phyloP scores from a whole-genome alignment of 768 basidiomycete species.

The Boletus fagicola region DNA sequence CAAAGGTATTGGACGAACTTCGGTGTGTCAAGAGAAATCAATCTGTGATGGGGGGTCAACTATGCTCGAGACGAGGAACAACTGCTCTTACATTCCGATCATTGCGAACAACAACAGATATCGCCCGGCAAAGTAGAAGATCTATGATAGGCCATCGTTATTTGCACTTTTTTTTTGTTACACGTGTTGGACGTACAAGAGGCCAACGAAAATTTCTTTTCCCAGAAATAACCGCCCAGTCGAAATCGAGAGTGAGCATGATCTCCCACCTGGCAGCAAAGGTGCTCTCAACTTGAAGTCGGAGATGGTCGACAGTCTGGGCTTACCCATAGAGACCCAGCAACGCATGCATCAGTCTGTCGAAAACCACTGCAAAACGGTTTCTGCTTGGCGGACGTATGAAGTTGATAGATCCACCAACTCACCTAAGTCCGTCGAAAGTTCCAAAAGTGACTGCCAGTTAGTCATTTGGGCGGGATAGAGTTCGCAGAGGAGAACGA shows the following conservation, averaged over 20 bases:
- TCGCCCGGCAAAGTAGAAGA: conserved; percentile 46
- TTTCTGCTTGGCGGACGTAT: neutral
- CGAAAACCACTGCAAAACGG: conserved; percentile 35
- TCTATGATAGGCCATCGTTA: conserved; percentile 25
- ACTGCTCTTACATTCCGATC: conserved; percentile 43
- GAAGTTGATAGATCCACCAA: neutral
- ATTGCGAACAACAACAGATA: conserved; percentile 45
- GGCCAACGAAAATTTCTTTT: conserved; percentile 48
- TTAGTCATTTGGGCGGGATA: conserved; percentile 34
- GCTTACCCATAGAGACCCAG: conserved; percentile 46
- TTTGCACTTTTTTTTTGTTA: neutral
- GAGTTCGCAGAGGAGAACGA: neutral
- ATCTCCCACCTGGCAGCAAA: conserved; percentile 41
- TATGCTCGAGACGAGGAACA: neutral
- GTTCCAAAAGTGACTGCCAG: conserved; percentile 40
- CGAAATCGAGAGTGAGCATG: conserved; percentile 41
- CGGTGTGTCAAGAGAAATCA: conserved; percentile 39
- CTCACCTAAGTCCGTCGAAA: conserved; percentile 38
- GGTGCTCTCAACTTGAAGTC: neutral
- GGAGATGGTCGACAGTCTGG: neutral
- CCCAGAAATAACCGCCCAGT: conserved; percentile 40
- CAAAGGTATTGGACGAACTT: conserved; percentile 9
- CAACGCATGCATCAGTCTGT: conserved; percentile 42
- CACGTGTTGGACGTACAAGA: conserved; percentile 34
- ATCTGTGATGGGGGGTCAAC: conserved; percentile 12